Percentiles rank a stretch among this genome's conserved stretches.
These are phyloP conservation scores for Jackrogersella minutella DNA, from an alignment of 495 filamentous ascomycete genomes.

Conservation along the genomic window DNA sequence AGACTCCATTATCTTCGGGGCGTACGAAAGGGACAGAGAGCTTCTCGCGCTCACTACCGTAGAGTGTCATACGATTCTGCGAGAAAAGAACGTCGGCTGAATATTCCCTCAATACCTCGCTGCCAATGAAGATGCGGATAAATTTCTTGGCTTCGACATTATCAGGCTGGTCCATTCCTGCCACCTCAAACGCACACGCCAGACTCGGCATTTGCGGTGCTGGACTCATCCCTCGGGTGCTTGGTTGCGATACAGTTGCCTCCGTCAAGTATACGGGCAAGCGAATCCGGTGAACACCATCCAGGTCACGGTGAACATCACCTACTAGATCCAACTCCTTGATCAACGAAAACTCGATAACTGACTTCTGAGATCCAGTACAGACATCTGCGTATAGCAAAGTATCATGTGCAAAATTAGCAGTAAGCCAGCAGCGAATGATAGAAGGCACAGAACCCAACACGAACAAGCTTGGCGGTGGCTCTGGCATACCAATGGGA, in stretches of 20 bases:
- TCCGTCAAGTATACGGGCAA: slow-evolving; percentile 89
- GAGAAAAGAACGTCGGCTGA: slow-evolving; percentile 94
- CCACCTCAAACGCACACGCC: slow-evolving; percentile 78
- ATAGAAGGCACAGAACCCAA: slow-evolving; percentile 89
- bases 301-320: slow-evolving; percentile 67
- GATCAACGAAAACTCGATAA: slow-evolving; percentile 74
- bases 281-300: slow-evolving; percentile 71
- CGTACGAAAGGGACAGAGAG: slow-evolving; percentile 92
- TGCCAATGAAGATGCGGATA: slow-evolving; percentile 85
- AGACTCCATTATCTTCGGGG: slow-evolving; percentile 84
- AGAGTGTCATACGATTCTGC: slow-evolving; percentile 83
- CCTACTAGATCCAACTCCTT: slow-evolving; percentile 73
- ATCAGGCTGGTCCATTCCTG: slow-evolving; percentile 58
- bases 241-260: slow-evolving; percentile 79
- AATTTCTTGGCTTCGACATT: slow-evolving; percentile 57
- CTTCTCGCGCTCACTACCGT: slow-evolving; percentile 86
- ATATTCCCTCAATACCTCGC: slow-evolving; percentile 84
- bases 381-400: slow-evolving; percentile 92
- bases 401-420: slow-evolving; percentile 83
- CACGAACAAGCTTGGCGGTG: slow-evolving; percentile 82
- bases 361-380: slow-evolving; percentile 87
- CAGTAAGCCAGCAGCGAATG: slow-evolving; percentile 93
- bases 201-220: slow-evolving; percentile 81
- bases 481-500: slow-evolving; percentile 69
- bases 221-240: slow-evolving; percentile 75